Evolutionary conservation across 23 red algal species (phyloP), one percentile per base, ranked within the genome.

Genomic region (Cyanidioschyzon merolae): DNA sequence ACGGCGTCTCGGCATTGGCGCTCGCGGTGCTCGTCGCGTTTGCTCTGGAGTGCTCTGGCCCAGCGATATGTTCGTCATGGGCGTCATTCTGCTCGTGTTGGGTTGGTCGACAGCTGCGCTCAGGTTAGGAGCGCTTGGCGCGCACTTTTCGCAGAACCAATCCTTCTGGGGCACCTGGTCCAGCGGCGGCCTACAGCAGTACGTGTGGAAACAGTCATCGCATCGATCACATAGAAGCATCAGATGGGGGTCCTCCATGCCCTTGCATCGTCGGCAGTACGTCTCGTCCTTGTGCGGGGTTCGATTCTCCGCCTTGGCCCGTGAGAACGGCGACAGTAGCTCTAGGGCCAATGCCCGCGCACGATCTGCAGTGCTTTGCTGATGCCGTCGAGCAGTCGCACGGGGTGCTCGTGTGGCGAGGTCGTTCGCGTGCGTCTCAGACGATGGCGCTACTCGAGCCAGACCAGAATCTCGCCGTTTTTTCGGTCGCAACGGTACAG

Each of bases 191-290:
- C n/a, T 16, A 32, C 78, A 71, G 41, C 78, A 81, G 45, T 71
- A 81, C 38, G 78, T 81, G n/a, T 81, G 78, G 41, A 71, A 81
- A 1, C 58, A 67, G 50, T 81, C 78, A 67, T 81, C 78, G 45
- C 78, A 81, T 1, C 68, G 36, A 30, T 81, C 78, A 40, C 78
- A 81, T 2, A 81, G 50, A 18, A 81, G 50, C 7, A 81, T 41
- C 2, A 81, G 50, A 30, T 81, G 58, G 45, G 39, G 45, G 37
- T 81, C 30, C 7, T 81, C 54, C 1, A 58, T 81, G 7, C 50
- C 50, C 16, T 36, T 24, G 59, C 78, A 81, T 38, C 40, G 58
- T 63, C 78, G 59, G 59, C 78, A 81, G 59, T 81, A 81, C 18
- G 78, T 81, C 68, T 81, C 78, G 68, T 81, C 54, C 59, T 81